Evolutionary conservation across 2,329 filamentous ascomycete genomes (phyloP), one percentile per base, ranked within the genome.

Genomic region (Trichophyton rubrum): DNA sequence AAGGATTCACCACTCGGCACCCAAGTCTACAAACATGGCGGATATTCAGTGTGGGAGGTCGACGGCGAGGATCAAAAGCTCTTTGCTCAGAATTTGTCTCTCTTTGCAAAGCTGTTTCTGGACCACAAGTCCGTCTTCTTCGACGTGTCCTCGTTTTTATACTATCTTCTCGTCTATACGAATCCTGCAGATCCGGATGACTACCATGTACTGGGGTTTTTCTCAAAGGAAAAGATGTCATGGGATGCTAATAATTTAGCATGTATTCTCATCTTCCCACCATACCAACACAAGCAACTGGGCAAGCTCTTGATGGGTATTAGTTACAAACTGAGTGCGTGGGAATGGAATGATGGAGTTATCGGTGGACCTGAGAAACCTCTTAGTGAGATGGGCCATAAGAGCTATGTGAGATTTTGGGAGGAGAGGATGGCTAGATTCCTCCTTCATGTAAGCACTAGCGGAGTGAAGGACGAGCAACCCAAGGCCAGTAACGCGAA

Each of bases 121-220:
- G 91, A 97, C 73, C 96, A 95, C 70, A 99, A 99, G 71, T 96
- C 90, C 6, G 91, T 99, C 67, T 97, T 96, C 75, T 99, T 96
- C 78, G 93, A 99, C 70, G 91, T 96, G 53, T 85, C 85, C 3
- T 89, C 88, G 58, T 99, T 99, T 76, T 85, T 95, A 66, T 99
- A 96, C 79, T 97, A 95, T 72, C 82, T 95, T 3, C 84, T 97
- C 59, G 87, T 93, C 51, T 87, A 91, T 69, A 87, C 85, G 7
- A 77, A 82, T 66, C 79, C 79, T 0, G 56, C 68, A 2, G 69
- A 77, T 68, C 65, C 71, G 56, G 61, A 71, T 56, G 41, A 69
- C 66, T 69, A 74, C 66, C 84, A 86, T 69, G 85, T 96, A 33
- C 83, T 92, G 0, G 93, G 93, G n/a, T 97, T 97, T 80, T 99